These are phyloP conservation scores for Postia placenta DNA, from an alignment of 768 basidiomycete species.

Conservation along the genomic window DNA sequence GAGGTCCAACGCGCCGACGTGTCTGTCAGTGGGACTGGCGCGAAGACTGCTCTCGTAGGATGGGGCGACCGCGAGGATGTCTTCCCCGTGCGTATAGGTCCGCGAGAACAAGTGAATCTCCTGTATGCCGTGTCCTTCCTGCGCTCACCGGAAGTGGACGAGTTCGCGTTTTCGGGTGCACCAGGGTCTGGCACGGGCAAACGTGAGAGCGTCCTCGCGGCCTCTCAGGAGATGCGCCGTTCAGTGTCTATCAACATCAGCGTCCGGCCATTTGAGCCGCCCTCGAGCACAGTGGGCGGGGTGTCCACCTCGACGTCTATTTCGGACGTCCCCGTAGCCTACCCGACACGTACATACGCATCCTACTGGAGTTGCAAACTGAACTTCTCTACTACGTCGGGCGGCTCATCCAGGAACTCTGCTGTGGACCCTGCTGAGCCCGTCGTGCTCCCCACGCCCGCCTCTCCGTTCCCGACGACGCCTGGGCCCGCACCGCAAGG, in stretches of 20 bases:
- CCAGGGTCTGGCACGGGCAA: background rate
- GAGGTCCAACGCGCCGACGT: conserved; percentile 73
- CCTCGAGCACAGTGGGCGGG: background rate
- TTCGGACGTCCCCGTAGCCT: conserved; percentile 22
- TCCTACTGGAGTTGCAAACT: conserved; percentile 90
- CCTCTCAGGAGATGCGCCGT: conserved; percentile 49
- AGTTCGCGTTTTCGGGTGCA: conserved; percentile 25
- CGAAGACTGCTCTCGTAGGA: conserved; percentile 40
- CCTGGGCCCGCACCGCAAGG: background rate
- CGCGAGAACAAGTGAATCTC: conserved; percentile 80
- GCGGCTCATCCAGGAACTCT: background rate
- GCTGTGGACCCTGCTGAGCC: conserved; percentile 4
- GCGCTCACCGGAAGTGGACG: conserved; percentile 51
- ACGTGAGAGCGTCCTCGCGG: conserved; percentile 3
- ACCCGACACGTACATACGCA: conserved; percentile 70
- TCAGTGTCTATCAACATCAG: conserved; percentile 76
- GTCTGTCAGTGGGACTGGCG: conserved; percentile 62
- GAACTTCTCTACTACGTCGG: conserved; percentile 45
- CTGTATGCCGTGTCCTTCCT: conserved; percentile 86
- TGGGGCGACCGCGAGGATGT: conserved; percentile 41
- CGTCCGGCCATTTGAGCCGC: conserved; percentile 57
- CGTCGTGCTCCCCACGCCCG: conserved; percentile 38
- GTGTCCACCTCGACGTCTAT: background rate
- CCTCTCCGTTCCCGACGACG: conserved; percentile 65
- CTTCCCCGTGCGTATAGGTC: conserved; percentile 70